Evolutionary conservation across 164 flowering plant genomes (phyloP).

Genomic region (Kingdonia uniflora): DNA sequence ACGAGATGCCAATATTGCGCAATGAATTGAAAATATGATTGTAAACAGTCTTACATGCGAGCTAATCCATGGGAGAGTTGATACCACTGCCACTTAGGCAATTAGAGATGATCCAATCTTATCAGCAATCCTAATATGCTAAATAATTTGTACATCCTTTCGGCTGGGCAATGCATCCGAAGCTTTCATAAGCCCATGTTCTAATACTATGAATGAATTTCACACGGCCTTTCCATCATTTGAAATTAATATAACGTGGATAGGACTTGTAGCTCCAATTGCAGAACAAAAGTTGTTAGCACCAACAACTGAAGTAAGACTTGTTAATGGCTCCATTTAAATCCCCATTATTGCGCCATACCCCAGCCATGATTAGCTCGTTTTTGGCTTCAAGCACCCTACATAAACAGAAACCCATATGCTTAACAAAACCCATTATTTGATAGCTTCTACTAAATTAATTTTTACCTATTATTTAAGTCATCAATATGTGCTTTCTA

Average conservation of each 20-base stretch:
- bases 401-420: slow-evolving; percentile 10
- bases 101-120: slow-evolving; percentile 98
- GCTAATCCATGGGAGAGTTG: slow-evolving; percentile 99
- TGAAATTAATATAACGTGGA: slow-evolving; percentile 87
- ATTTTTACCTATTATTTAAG: not conserved
- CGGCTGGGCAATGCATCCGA: slow-evolving; percentile 99
- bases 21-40: slow-evolving; percentile 1
- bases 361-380: slow-evolving; percentile 27
- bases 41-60: slow-evolving; percentile 55
- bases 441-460: not conserved
- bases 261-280: slow-evolving; percentile 79
- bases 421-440: slow-evolving; percentile 3
- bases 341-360: slow-evolving; percentile 37
- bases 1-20: not conserved
- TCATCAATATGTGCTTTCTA: too few species aligned
- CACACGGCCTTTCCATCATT: slow-evolving; percentile 99
- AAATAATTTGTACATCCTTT: slow-evolving; percentile 97
- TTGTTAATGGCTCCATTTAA: slow-evolving; percentile 47
- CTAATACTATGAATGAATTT: slow-evolving; percentile 93
- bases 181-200: slow-evolving; percentile 95
- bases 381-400: slow-evolving; percentile 49
- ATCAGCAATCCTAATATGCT: slow-evolving; percentile 96
- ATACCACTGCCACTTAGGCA: slow-evolving; percentile 98
- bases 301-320: slow-evolving; percentile 30
- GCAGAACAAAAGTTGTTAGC: slow-evolving; percentile 82